A percentile compares a stretch with the other conserved stretches of the same genome.
These are phyloP conservation scores for Bipolaris sorokiniana DNA, from an alignment of 2,329 filamentous ascomycete genomes.

Conservation along the genomic window DNA sequence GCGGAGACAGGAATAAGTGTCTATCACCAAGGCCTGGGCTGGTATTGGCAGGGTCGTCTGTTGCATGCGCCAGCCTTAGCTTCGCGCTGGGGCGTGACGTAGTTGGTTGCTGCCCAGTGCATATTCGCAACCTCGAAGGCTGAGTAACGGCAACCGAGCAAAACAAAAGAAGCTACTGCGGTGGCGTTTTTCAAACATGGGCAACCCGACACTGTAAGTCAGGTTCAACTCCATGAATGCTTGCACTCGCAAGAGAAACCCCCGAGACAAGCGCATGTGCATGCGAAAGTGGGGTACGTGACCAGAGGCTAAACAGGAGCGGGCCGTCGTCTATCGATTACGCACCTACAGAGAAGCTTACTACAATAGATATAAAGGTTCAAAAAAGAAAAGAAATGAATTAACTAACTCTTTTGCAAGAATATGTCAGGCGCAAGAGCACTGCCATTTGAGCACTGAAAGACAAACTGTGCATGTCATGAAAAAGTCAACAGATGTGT, in stretches of 20 bases:
- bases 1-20: conserved; percentile 46
- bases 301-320: conserved; percentile 25
- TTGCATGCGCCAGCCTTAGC: conserved; percentile 29
- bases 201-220: background rate
- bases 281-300: conserved; percentile 30
- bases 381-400: too few relatives aligned
- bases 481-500: background rate
- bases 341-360: conserved; percentile 24
- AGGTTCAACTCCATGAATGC: background rate
- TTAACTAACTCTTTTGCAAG: background rate
- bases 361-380: too few relatives aligned
- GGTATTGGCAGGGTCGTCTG: conserved; percentile 30
- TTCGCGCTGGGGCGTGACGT: conserved; percentile 42
- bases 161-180: conserved; percentile 19
- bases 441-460: too few relatives aligned
- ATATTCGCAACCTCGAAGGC: conserved; percentile 21
- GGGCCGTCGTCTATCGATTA: conserved; percentile 41
- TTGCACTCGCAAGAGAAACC: conserved; percentile 1
- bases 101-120: conserved; percentile 38
- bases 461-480: background rate
- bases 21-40: conserved; percentile 15
- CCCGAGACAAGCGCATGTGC: conserved; percentile 21
- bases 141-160: conserved; percentile 22
- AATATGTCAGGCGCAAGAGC: background rate
- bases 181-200: conserved; percentile 4